These are phyloP conservation scores for Stromatinia cepivora DNA, from an alignment of 2,329 filamentous ascomycete genomes.

Conservation along the genomic window DNA sequence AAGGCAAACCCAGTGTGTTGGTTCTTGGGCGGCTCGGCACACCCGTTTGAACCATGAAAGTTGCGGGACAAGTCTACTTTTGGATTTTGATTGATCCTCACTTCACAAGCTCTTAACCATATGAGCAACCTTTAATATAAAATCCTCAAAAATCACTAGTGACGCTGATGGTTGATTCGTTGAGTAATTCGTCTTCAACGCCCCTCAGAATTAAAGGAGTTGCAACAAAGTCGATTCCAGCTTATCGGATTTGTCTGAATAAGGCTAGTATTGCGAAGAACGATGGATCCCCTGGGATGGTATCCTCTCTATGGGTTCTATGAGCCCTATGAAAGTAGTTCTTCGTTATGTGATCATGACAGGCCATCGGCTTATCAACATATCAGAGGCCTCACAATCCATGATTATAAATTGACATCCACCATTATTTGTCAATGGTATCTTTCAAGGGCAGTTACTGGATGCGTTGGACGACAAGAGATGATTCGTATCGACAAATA, in stretches of 20 bases:
- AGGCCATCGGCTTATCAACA: not conserved
- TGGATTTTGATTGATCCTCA: not conserved
- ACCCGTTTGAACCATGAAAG: not conserved
- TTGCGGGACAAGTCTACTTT: not conserved
- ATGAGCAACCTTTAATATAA: not conserved
- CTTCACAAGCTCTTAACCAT: not conserved
- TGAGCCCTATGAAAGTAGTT: not conserved
- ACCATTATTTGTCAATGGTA: not conserved
- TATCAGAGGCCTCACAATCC: not conserved
- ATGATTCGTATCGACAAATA: not conserved
- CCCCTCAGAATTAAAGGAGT: not conserved
- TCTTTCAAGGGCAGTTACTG: not conserved
- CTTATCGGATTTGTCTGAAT: not conserved
- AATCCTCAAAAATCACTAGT: not conserved
- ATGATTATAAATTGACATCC: not conserved
- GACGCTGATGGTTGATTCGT: not conserved
- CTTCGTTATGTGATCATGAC: not conserved
- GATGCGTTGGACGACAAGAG: not conserved
- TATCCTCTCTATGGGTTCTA: not conserved
- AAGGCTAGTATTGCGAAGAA: not conserved
- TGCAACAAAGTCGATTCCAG: not conserved
- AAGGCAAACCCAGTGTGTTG: not conserved
- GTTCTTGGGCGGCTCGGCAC: not conserved
- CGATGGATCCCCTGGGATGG: not conserved
- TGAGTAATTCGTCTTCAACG: no score